Base-by-base conservation (phyloP, 345 rosid species). In the Brassica rapa region DNA sequence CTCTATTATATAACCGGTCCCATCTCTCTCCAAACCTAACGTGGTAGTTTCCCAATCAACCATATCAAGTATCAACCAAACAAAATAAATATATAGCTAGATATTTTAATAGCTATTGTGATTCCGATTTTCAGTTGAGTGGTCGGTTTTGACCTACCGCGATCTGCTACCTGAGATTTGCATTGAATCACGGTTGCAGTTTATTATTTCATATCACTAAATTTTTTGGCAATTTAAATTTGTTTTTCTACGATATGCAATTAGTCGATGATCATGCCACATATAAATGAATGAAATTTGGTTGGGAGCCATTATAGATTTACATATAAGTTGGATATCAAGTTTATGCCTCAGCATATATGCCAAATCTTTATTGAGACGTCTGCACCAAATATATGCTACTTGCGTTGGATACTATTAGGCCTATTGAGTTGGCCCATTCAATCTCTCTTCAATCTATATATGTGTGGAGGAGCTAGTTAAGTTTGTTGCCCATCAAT, bases 31-130 rank as follows among this genome's bases (percentile, higher is more conserved):
- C 21, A 19, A 19, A 19, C 21, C 21, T 19, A 19, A 19, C 21
- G 21, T 19, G 21, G 21, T 19, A 19, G 21, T 19, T 19, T 19
- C 21, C 21, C 21, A 19, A 57, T 21, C 24, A 6, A 57, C n/a
- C 62, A 57, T 23, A 21, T 9, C 12, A 57, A 57, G 21, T 23
- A 21, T 9, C 12, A 57, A 57, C 60, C 5, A 21, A 21, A 56
- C 8, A 60, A 60, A 60, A 60, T 12, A 1, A 11, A 11, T 60
- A 3, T 60, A 24, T 7, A 10, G 32, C 7, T 59, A 33, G 56
- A 71, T 71, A 15, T 71, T 62, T 78, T 64, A 67, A 64, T 33
- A 35, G 37, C 57, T n/a, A 25, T 19, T 39, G 56, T 35, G 24
- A 35, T 7, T 37, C 59, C 19, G 35, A 59, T 14, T 57, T 71